Evolutionary conservation across 345 rosid species (phyloP).

Genomic region (Eucalyptus tenuipes): DNA sequence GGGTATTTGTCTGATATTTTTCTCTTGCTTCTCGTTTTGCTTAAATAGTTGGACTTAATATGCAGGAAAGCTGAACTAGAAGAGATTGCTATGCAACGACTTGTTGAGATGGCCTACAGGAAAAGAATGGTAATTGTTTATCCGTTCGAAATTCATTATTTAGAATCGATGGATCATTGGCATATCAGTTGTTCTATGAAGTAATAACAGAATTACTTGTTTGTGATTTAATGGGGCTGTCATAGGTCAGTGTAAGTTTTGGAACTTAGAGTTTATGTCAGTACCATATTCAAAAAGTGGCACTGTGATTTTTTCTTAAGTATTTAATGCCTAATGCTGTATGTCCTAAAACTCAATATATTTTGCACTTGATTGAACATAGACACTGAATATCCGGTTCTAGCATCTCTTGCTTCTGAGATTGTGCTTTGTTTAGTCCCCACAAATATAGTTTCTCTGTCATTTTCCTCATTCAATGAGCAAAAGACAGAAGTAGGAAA

Average conservation of each 20-base stretch:
- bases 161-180: not conserved
- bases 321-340: not conserved
- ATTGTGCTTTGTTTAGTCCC: not conserved
- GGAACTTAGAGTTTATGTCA: not conserved
- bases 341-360: not conserved
- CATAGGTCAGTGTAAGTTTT: not conserved
- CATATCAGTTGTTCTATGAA: not conserved
- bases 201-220: not conserved
- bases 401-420: not conserved
- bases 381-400: not conserved
- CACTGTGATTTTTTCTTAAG: not conserved
- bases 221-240: not conserved
- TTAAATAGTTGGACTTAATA: not conserved
- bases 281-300: not conserved
- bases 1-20: not conserved
- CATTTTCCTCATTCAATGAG: not conserved
- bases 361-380: not conserved
- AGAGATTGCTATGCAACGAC: constrained; percentile 75
- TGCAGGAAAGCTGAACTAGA: constrained; percentile 54
- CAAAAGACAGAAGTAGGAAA: not conserved
- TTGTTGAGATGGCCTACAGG: constrained; percentile 71
- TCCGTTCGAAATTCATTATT: not conserved
- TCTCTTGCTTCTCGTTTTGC: not conserved
- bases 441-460: not conserved
- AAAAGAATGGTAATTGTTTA: constrained; percentile 54